A percentile compares a stretch with the other conserved stretches of the same genome.
phyloP scores from a whole-genome alignment of 2,329 filamentous ascomycete species.

The Ophiostoma montium region DNA sequence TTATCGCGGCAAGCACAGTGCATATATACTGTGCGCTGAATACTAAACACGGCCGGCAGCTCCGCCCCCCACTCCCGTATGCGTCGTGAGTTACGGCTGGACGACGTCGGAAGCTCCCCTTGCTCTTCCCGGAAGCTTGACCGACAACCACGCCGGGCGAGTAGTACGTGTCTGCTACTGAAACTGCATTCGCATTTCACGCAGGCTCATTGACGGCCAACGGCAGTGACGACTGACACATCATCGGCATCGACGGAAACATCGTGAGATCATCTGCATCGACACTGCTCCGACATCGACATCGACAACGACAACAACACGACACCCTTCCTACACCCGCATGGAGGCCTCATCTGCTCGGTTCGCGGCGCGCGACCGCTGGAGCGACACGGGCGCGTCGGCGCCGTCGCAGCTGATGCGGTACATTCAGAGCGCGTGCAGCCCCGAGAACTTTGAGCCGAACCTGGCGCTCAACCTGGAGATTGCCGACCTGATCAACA shows the following conservation, averaged over 20 bases:
- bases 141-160: background rate
- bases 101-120: background rate
- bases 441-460: conserved; percentile 93
- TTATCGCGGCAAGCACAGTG: too few relatives aligned
- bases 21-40: too few relatives aligned
- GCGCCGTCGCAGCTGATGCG: conserved; percentile 79
- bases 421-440: conserved; percentile 92
- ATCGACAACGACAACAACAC: too few relatives aligned
- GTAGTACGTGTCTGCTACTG: too few relatives aligned
- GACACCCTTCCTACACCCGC: background rate
- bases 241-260: too few relatives aligned
- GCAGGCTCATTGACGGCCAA: too few relatives aligned
- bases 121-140: background rate
- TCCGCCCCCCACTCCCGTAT: background rate
- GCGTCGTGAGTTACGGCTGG: background rate
- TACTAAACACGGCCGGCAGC: too few relatives aligned
- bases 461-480: conserved; percentile 94
- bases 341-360: conserved; percentile 95
- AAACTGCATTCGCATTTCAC: too few relatives aligned
- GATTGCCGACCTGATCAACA: conserved; percentile 91
- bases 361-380: conserved; percentile 79
- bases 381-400: conserved; percentile 65
- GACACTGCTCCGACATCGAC: too few relatives aligned
- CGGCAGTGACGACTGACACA: too few relatives aligned
- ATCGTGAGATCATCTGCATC: too few relatives aligned